Evolutionary conservation across 2,329 filamentous ascomycete species (phyloP), one percentile per base, ranked within the genome.

Genomic region (Ceratocystis huliohia): DNA sequence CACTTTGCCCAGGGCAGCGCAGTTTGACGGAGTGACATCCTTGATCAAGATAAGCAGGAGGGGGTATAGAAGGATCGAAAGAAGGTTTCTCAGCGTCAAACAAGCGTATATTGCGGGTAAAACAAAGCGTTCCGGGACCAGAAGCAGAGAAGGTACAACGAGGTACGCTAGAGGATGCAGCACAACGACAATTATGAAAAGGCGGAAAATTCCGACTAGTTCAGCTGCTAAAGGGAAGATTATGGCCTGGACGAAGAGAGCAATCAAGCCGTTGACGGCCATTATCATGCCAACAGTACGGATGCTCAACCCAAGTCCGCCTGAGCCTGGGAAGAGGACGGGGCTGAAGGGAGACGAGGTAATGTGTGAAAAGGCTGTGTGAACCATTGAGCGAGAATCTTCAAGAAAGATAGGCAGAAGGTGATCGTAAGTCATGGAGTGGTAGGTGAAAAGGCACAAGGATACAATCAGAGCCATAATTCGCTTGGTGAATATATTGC

Each of bases 351-450:
- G 69, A 5, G 72, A 68, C 1, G 73, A 70, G 28, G 72, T 69
- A 22, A 70, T 69, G 1, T 70, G 70, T 53, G 74, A 68, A 28
- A 76, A 69, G 22, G 56, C 20, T 5, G 77, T 73, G 53, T 77
- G 74, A 59, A 78, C 73, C 30, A 75, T 73, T 69, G 76, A 77
- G 37, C 83, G 82, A 50, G 85, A 81, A 71, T 96, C 91, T 74
- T 96, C 91, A 64, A 96, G 84, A 76, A 96, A 96, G 68, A 96
- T 96, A 6, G 92, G 92, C 65, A 96, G 80, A 0, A 96, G 82
- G 73, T 96, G 89, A 73, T 96, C 93, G 75, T 90, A 96, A 0
- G 88, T 91, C 91, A 96, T 96, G 46, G 88, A 91, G 76, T 96
- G 92, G 74, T 96, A 96, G 3, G 91, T 94, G 77, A 96, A 96